Percentiles rank a stretch among this genome's conserved stretches.
Conservation (phyloP, 1,284 basidiomycete species). For the Ganoderma leucocontextum region DNA sequence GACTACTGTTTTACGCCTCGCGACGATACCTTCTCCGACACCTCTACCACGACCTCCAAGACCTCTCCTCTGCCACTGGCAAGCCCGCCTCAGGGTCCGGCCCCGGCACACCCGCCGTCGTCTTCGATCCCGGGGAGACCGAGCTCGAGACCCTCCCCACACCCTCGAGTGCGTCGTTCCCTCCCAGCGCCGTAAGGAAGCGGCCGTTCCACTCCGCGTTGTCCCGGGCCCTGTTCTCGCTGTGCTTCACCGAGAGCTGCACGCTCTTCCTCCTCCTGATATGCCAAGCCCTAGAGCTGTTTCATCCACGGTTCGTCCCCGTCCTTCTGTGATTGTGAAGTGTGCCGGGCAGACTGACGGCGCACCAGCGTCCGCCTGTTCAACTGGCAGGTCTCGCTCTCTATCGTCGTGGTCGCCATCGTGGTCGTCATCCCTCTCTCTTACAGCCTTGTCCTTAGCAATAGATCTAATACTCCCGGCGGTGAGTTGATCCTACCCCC, state of each 20-base stretch:
- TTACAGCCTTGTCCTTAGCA: slow-evolving; percentile 65
- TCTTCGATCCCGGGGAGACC: slow-evolving; percentile 37
- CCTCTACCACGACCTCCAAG: slow-evolving; percentile 65
- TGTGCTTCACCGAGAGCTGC: slow-evolving; percentile 74
- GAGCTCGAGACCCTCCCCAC: slow-evolving; percentile 56
- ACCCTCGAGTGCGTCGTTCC: slow-evolving; percentile 45
- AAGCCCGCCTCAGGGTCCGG: slow-evolving; percentile 39
- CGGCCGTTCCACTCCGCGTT: slow-evolving; percentile 59
- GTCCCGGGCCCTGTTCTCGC: slow-evolving; percentile 64
- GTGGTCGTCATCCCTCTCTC: slow-evolving; percentile 68
- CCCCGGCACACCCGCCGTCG: slow-evolving; percentile 28
- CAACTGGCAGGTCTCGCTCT: slow-evolving; percentile 71
- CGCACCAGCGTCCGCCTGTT: slow-evolving; percentile 60
- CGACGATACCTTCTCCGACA: slow-evolving; percentile 60
- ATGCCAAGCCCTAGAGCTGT: slow-evolving; percentile 63
- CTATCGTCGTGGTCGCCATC: slow-evolving; percentile 61
- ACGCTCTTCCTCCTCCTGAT: slow-evolving; percentile 73
- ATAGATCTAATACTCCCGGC: slow-evolving; percentile 34
- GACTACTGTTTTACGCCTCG: slow-evolving; percentile 58
- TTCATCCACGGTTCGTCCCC: slow-evolving; percentile 58
- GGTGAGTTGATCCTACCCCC: too few species aligned
- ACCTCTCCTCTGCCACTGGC: slow-evolving; percentile 36
- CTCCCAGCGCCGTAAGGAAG: slow-evolving; percentile 34
- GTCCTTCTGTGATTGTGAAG: neutral
- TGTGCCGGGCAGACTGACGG: neutral